phyloP scores from a whole-genome alignment of 495 filamentous ascomycete species.

The Bathelium albidoporum region DNA sequence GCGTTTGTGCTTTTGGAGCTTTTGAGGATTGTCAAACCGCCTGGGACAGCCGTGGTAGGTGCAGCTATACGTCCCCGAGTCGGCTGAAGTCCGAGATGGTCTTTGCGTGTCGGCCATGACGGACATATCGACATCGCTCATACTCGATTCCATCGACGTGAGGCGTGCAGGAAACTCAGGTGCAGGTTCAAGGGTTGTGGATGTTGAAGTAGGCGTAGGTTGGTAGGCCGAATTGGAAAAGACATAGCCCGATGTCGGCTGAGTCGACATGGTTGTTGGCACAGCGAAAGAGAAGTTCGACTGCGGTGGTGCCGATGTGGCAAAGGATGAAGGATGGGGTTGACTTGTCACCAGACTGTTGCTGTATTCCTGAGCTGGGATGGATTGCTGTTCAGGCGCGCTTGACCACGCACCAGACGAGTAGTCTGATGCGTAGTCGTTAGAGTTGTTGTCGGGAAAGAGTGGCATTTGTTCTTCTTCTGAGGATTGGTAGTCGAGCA shows the following conservation, averaged over 20 bases:
- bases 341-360: constrained; percentile 13
- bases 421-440: constrained; percentile 34
- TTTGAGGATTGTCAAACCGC: constrained; percentile 76
- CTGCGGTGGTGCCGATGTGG: constrained; percentile 13
- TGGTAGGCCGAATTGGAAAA: constrained; percentile 17
- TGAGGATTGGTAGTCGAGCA: constrained; percentile 70
- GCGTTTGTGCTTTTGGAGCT: constrained; percentile 90
- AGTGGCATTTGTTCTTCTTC: constrained; percentile 62
- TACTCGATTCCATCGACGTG: constrained; percentile 55
- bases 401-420: constrained; percentile 21
- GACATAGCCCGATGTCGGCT: constrained; percentile 18
- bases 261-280: constrained; percentile 15
- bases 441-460: constrained; percentile 45
- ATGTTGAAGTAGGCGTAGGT: constrained; percentile 14
- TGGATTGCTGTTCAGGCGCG: constrained; percentile 7
- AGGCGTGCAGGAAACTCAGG: constrained; percentile 54
- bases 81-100: constrained; percentile 43
- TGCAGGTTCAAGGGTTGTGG: constrained; percentile 29
- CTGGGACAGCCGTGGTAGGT: constrained; percentile 83
- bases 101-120: constrained; percentile 37
- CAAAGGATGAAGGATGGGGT: not conserved
- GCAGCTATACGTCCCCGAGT: constrained; percentile 87
- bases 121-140: constrained; percentile 32
- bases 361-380: constrained; percentile 22
- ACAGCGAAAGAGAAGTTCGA: constrained; percentile 6